phyloP scores from a whole-genome alignment of 208 protist genomes.

The Leishmania lainsoni region DNA sequence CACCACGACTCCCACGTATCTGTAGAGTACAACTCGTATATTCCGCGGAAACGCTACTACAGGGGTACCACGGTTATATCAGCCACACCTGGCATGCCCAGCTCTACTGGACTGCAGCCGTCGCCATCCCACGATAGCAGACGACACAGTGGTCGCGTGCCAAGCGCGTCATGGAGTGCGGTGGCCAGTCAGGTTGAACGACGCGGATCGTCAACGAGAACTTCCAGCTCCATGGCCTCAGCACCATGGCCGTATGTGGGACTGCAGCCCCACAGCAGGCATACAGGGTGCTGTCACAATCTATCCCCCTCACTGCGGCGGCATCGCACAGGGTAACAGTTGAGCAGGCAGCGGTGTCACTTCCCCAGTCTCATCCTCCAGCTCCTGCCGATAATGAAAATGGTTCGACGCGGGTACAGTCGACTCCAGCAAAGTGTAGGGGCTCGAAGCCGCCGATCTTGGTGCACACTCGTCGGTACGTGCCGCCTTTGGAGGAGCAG shows the following conservation, averaged over 20 bases:
- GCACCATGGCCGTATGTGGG: background rate
- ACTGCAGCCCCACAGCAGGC: background rate
- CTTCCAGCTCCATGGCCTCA: background rate
- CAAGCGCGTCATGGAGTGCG: slow-evolving; percentile 19
- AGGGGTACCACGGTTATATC: slow-evolving; percentile 27
- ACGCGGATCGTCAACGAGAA: slow-evolving; percentile 4
- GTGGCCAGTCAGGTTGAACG: slow-evolving; percentile 10
- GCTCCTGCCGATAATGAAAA: slow-evolving; percentile 9
- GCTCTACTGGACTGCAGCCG: background rate
- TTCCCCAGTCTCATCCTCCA: background rate
- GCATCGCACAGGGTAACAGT: background rate
- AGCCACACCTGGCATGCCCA: background rate
- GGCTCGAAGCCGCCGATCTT: slow-evolving; percentile 29
- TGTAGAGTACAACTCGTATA: slow-evolving; percentile 3
- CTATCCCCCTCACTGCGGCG: too few relatives aligned
- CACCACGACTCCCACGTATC: slow-evolving; percentile 7
- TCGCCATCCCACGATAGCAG: background rate
- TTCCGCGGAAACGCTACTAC: slow-evolving; percentile 20
- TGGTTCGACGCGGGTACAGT: slow-evolving; percentile 13
- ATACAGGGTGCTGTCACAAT: background rate
- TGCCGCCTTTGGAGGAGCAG: slow-evolving; percentile 21
- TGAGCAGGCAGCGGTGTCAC: slow-evolving; percentile 2
- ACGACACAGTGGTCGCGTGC: slow-evolving; percentile 18
- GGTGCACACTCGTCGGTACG: slow-evolving; percentile 37
- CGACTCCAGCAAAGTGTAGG: slow-evolving; percentile 19